Base-by-base conservation (phyloP, 2,329 filamentous ascomycete species). In the Aspergillus sp. region DNA sequence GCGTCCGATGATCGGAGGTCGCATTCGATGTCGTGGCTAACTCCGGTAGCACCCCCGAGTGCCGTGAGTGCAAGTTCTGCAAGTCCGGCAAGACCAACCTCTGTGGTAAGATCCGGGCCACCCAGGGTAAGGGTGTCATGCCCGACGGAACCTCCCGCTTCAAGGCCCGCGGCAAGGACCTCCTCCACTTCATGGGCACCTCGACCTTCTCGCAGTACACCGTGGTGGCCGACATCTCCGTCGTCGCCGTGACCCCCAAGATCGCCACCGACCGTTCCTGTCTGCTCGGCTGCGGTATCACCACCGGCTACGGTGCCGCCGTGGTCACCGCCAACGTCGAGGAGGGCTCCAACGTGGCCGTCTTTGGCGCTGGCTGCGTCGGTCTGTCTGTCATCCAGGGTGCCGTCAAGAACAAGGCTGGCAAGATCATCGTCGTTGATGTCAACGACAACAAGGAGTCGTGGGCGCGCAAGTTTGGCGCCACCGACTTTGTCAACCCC, bases 171-270 rank as follows among this genome's bases (percentile, higher is more conserved):
- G 94, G 94, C 75, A 88, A 97, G 79, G 89, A 96, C 66, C 83
- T 99, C 57, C 85, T 97, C 54, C 94, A 97, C 80, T 99, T 97
- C 81, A 99, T 99, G 94, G 94, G 94, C 67, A 96, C 91, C 52
- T 97, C 92, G 34, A 99, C 94, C 64, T 99, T 99, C 82, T 96
- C 91, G 29, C 94, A 99, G 78, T 99, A 96, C 80, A 97, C 94
- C 53, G 94, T 99, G 60, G 91, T 99, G 34, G 93, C 94, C 72
- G 94, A 99, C 75, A 97, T 99, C 77, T 97, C 92, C 45, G 94
- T 97, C 53, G 94, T 99, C 23, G 88, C 92, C 58, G 91, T 99
- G 63, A 92, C 92, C 65, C 83, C 85, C 55, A 86, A 96, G 66
- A 94, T 94, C 13, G 89, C 91, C 57, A 96, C 97, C 86, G 94